phyloP scores from a whole-genome alignment of 1,284 basidiomycete species.

The Leucoagaricus sp. region DNA sequence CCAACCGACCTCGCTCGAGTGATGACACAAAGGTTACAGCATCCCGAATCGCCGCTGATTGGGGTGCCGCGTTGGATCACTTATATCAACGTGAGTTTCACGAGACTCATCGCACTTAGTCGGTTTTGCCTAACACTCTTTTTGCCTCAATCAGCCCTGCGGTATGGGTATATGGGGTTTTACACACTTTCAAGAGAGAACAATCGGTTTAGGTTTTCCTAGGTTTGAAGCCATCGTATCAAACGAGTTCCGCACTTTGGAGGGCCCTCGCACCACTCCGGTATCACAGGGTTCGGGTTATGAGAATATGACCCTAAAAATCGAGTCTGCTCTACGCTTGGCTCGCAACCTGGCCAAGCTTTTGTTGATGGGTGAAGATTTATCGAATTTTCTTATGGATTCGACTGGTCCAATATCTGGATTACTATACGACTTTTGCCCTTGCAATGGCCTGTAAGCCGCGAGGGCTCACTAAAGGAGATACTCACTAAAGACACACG shows the following conservation, averaged over 20 bases:
- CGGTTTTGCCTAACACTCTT: too few relatives aligned
- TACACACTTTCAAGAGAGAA: conserved; percentile 12
- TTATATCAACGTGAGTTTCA: conserved; percentile 43
- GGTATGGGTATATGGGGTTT: conserved; percentile 28
- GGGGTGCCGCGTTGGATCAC: conserved; percentile 51
- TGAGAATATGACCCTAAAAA: conserved; percentile 44
- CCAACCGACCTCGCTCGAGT: conserved; percentile 18
- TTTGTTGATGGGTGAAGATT: conserved; percentile 53
- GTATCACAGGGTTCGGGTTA: conserved; percentile 50
- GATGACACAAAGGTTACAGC: conserved; percentile 38
- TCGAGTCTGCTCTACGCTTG: conserved; percentile 57
- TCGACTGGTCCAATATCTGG: conserved; percentile 54
- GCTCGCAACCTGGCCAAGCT: conserved; percentile 42
- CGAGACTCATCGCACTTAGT: too few relatives aligned
- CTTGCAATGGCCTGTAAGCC: too few relatives aligned
- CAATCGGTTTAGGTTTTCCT: background rate
- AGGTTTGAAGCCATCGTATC: conserved; percentile 50
- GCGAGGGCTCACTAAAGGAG: too few relatives aligned
- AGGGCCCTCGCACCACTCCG: conserved; percentile 42
- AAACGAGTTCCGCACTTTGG: conserved; percentile 55
- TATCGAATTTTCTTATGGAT: conserved; percentile 50
- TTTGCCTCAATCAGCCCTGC: conserved; percentile 28
- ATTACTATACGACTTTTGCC: conserved; percentile 58
- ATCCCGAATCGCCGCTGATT: conserved; percentile 60
- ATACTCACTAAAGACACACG: too few relatives aligned